phyloP scores from a whole-genome alignment of 2,329 filamentous ascomycete species.

The Ramularia collo-cygni region DNA sequence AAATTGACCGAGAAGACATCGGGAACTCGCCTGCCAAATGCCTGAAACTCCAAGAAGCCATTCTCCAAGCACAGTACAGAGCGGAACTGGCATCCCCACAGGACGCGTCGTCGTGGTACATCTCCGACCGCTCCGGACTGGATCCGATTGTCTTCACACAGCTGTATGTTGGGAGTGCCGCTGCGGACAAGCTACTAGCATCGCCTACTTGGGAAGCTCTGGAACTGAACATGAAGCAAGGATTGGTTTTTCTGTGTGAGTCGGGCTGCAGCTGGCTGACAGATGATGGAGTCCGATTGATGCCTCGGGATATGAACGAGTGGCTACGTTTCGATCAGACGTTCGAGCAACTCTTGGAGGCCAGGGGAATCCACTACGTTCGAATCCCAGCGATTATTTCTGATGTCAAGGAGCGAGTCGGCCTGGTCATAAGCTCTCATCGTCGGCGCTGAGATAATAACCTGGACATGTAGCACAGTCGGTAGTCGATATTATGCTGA shows the following conservation, averaged over 20 bases:
- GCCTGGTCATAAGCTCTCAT: neutral
- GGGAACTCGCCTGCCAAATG: neutral
- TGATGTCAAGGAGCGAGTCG: neutral
- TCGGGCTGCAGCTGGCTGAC: neutral
- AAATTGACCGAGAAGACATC: neutral
- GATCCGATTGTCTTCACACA: conserved; percentile 2
- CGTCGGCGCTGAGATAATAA: too few relatives aligned
- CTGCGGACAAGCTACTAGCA: neutral
- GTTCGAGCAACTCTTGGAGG: neutral
- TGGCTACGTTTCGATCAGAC: conserved; percentile 1
- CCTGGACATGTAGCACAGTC: too few relatives aligned
- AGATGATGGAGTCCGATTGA: conserved; percentile 1
- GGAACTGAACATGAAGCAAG: conserved; percentile 1
- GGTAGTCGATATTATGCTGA: too few relatives aligned
- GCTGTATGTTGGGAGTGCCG: conserved; percentile 1
- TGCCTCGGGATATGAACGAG: neutral
- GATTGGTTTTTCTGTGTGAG: conserved; percentile 1
- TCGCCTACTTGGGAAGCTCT: neutral
- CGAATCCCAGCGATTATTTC: neutral
- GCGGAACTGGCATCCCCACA: neutral
- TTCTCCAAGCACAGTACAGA: neutral
- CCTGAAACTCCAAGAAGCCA: neutral
- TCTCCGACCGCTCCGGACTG: neutral
- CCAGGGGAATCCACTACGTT: neutral
- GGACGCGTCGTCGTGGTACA: neutral